Percentiles rank a stretch among this genome's conserved stretches.
Conservation (phyloP, 352 stramenopile species). For the Globisporangium irregulare region DNA sequence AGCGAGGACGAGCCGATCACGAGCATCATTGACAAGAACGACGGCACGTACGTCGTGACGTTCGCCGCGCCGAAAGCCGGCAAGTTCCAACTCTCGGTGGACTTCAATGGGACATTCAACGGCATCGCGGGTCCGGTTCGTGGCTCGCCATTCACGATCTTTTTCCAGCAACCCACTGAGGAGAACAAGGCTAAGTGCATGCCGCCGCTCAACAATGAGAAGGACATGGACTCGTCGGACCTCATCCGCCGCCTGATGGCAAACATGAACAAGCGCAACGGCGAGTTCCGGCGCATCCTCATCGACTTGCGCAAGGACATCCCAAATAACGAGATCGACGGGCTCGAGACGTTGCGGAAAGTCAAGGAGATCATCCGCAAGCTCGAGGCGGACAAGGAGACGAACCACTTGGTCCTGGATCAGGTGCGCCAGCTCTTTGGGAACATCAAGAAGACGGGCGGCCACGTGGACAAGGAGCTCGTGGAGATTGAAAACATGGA, state of each 20-base stretch:
- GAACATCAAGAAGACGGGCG: conserved; percentile 78
- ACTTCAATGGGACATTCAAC: conserved; percentile 93
- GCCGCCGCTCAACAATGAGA: conserved; percentile 58
- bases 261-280: conserved; percentile 83
- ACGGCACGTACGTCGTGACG: conserved; percentile 94
- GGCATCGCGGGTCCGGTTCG: conserved; percentile 92
- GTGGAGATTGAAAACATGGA: conserved; percentile 82
- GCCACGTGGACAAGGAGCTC: conserved; percentile 82
- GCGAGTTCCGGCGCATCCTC: conserved; percentile 76
- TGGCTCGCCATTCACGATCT: conserved; percentile 88
- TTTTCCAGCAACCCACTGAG: conserved; percentile 47
- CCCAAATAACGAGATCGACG: conserved; percentile 69
- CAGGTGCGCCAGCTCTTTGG: conserved; percentile 75
- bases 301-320: conserved; percentile 84
- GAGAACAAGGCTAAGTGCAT: conserved; percentile 79
- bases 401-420: conserved; percentile 71
- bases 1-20: conserved; percentile 31
- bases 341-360: conserved; percentile 76
- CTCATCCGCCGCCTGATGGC: conserved; percentile 70
- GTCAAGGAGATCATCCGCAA: conserved; percentile 85
- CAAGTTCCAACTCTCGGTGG: conserved; percentile 85
- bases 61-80: conserved; percentile 82
- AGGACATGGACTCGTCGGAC: conserved; percentile 74
- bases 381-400: conserved; percentile 62
- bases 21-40: conserved; percentile 83